Conservation (phyloP, 345 rosid genomes). For the Dovyalis caffra region DNA sequence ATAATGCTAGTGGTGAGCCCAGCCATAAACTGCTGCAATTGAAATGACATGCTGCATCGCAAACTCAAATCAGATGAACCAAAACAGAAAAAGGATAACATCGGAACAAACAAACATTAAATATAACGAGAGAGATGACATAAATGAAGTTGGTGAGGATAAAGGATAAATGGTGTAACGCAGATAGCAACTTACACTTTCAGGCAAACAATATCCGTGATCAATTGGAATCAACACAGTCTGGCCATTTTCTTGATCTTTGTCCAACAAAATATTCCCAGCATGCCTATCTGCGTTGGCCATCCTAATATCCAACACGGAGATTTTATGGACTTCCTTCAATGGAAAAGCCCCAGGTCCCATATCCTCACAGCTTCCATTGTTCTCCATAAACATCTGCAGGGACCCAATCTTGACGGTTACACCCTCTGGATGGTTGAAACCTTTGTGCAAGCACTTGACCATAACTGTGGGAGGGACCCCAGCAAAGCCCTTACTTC, state of each 20-base stretch:
- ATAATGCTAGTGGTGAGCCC: background rate
- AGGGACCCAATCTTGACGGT: slow-evolving; percentile 41
- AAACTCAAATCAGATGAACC: background rate
- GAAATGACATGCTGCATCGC: background rate
- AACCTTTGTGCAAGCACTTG: slow-evolving; percentile 36
- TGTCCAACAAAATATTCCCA: slow-evolving; percentile 38
- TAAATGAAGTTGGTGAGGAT: background rate
- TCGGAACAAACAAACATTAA: background rate
- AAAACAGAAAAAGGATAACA: no score
- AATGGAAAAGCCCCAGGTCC: slow-evolving; percentile 44
- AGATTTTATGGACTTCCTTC: slow-evolving; percentile 47
- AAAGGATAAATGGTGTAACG: background rate
- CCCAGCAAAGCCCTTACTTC: slow-evolving; percentile 39
- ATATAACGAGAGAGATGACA: background rate
- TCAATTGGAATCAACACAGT: slow-evolving; percentile 42
- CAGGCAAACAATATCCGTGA: slow-evolving; percentile 51
- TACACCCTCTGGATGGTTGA: slow-evolving; percentile 31
- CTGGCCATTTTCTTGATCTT: slow-evolving; percentile 25
- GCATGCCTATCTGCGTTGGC: slow-evolving; percentile 53
- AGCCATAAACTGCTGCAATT: background rate
- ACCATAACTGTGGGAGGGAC: slow-evolving; percentile 40
- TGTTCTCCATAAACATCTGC: slow-evolving; percentile 40
- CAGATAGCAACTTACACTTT: slow-evolving; percentile 32
- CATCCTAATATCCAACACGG: slow-evolving; percentile 41
- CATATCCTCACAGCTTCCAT: slow-evolving; percentile 49